Base-by-base conservation (phyloP, 1,139 yeast genomes). In the Sugiyamaella sp. region DNA sequence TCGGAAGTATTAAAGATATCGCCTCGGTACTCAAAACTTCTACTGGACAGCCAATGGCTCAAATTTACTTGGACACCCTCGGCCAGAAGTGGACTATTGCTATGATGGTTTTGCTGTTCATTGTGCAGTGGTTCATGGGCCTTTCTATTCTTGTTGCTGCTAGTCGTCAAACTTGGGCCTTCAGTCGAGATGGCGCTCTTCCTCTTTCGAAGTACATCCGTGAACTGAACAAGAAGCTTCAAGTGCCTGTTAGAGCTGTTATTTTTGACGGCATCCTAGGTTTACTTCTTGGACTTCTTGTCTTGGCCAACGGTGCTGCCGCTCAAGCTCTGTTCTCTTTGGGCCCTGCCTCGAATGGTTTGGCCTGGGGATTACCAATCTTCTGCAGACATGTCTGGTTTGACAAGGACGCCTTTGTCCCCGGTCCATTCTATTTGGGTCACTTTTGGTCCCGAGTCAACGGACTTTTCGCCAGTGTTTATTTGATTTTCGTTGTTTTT, bases 171-270 rank as follows among this genome's bases (percentile, higher is more conserved):
- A 86, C 91, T 0, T 89, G 84, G 73, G 89, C 95, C 12, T 84
- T 89, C 71, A 89, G 96, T 51, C 81, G 97, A 70, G 97, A 89
- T 68, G 90, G 87, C 45, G 96, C 95, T 0, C 72, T 89, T 46
- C 97, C 97, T 0, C 82, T 78, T 61, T 80, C 84, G 10, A 58
- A 64, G 58, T 57, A 56, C 49, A 53, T 53, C 21, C 41, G 56
- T 17, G 46, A 29, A 4, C 85, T 84, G 54, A 74, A 83, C 65
- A 74, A 75, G 51, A 75, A 65, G 57, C 68, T 80, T 19, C 74
- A 78, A 24, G 85, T 81, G 24, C 89, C 89, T 14, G 66, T 82
- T 47, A 74, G 82, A 60, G 87, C 89, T 1, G 79, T 83, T n/a
- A 68, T 77, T 57, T 80, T 79, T 60, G 81, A 80, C 22, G 81